These are phyloP conservation scores for Neodidymelliopsis sp. DNA, from an alignment of 2,329 filamentous ascomycete genomes.

Conservation along the genomic window DNA sequence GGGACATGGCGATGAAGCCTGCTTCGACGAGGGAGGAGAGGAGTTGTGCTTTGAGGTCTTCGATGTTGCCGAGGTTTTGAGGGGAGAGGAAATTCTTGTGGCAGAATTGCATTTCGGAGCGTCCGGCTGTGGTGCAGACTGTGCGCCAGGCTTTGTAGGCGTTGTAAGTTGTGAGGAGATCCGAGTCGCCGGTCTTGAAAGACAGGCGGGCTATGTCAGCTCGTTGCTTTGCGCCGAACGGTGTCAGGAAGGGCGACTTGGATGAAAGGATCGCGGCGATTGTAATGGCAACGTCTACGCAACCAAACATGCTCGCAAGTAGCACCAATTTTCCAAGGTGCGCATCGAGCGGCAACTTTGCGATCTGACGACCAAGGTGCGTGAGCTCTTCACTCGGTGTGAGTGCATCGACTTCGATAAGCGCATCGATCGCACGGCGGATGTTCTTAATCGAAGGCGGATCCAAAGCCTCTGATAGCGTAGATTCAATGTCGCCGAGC, in stretches of 20 bases:
- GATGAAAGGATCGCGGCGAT: slow-evolving; percentile 92
- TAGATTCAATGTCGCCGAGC: slow-evolving; percentile 90
- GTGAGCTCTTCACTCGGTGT: slow-evolving; percentile 85
- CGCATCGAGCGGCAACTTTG: slow-evolving; percentile 88
- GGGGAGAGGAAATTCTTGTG: slow-evolving; percentile 90
- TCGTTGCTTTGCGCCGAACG: slow-evolving; percentile 82
- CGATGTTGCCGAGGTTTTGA: slow-evolving; percentile 90
- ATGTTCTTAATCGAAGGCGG: slow-evolving; percentile 93
- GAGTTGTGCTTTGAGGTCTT: slow-evolving; percentile 93
- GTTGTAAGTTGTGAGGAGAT: slow-evolving; percentile 91
- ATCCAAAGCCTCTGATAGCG: slow-evolving; percentile 85
- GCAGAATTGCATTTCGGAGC: slow-evolving; percentile 88
- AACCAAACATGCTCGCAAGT: slow-evolving; percentile 84
- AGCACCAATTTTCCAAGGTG: slow-evolving; percentile 94
- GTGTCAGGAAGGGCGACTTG: slow-evolving; percentile 90
- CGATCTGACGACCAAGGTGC: slow-evolving; percentile 83
- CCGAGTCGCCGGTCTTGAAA: slow-evolving; percentile 87
- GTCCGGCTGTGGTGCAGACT: slow-evolving; percentile 73
- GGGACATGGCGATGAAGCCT: slow-evolving; percentile 78
- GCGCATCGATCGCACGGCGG: slow-evolving; percentile 86
- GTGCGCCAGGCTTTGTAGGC: slow-evolving; percentile 90
- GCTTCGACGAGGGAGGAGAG: slow-evolving; percentile 85
- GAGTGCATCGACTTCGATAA: slow-evolving; percentile 90
- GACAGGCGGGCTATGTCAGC: slow-evolving; percentile 79
- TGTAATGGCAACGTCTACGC: slow-evolving; percentile 88